Conservation (phyloP, 495 filamentous ascomycete species). For the Hyphodiscus hymeniophilus region DNA sequence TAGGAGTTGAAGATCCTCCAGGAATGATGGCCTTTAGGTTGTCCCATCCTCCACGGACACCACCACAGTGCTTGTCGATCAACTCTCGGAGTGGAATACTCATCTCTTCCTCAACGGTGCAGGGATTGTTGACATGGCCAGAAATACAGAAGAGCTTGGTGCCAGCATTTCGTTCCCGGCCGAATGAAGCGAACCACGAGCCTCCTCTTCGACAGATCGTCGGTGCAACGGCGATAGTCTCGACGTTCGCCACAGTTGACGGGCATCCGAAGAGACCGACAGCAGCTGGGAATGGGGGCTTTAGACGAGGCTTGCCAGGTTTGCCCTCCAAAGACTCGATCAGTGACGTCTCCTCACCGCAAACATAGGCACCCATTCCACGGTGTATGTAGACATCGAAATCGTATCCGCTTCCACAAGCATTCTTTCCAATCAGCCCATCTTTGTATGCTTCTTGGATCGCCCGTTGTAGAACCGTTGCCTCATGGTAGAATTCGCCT, state of each 20-base stretch:
- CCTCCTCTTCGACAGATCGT: constrained; percentile 92
- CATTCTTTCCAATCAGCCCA: constrained; percentile 94
- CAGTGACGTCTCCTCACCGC: constrained; percentile 93
- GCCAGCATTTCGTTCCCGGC: constrained; percentile 88
- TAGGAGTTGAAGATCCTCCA: constrained; percentile 92
- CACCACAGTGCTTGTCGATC: constrained; percentile 96
- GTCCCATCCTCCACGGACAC: constrained; percentile 94
- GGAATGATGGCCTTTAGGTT: constrained; percentile 93
- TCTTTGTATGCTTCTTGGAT: constrained; percentile 96
- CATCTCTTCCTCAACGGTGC: constrained; percentile 98
- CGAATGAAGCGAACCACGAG: constrained; percentile 87
- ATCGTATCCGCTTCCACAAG: constrained; percentile 92
- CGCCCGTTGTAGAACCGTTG: constrained; percentile 83
- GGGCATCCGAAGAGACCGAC: constrained; percentile 98
- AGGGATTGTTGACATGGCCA: constrained; percentile 97
- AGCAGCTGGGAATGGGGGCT: constrained; percentile 95
- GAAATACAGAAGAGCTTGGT: constrained; percentile 99
- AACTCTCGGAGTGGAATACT: constrained; percentile 88
- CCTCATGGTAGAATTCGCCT: constrained; percentile 97
- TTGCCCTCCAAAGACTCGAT: constrained; percentile 98
- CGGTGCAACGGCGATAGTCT: constrained; percentile 90
- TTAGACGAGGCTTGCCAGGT: constrained; percentile 94
- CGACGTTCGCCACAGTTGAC: constrained; percentile 95
- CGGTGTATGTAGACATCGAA: constrained; percentile 97
- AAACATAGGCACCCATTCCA: constrained; percentile 95